Evolutionary conservation across 371 early-diverging fungal genomes (phyloP).

Genomic region (Haplosporangium sp.): DNA sequence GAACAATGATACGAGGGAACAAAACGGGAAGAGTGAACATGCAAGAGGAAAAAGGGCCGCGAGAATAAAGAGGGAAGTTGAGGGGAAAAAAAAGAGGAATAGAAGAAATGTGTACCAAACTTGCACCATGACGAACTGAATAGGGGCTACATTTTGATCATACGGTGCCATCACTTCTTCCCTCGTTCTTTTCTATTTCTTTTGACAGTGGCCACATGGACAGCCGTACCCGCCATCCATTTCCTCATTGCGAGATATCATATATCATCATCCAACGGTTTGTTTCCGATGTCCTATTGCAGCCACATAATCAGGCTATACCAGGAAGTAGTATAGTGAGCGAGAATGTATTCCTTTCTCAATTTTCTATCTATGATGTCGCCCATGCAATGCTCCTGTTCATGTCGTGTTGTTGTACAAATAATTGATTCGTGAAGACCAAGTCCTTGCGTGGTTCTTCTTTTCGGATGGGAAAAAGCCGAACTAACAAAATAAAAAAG

Average conservation of each 20-base stretch:
- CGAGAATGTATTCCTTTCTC: too few species aligned
- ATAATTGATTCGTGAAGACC: background rate
- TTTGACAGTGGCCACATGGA: background rate
- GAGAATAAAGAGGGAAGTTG: background rate
- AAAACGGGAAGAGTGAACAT: background rate
- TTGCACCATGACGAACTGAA: background rate
- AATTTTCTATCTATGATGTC: background rate
- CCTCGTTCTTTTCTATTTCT: background rate
- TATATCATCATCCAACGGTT: too few species aligned
- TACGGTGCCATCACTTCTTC: conserved; percentile 1
- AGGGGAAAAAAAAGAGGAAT: background rate
- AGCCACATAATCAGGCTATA: too few species aligned
- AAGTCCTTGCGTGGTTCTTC: too few species aligned
- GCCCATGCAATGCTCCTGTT: too few species aligned
- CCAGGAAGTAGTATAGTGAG: too few species aligned
- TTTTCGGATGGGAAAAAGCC: too few species aligned
- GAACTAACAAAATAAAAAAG: too few species aligned
- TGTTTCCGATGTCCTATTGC: too few species aligned
- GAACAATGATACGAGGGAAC: background rate
- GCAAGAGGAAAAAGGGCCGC: background rate
- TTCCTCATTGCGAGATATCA: too few species aligned
- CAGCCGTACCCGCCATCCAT: too few species aligned
- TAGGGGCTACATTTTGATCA: conserved; percentile 13
- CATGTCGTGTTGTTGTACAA: conserved; percentile 15
- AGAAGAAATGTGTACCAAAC: too few species aligned